These are phyloP conservation scores for Lasiosphaeriaceae sp. DNA, from an alignment of 495 filamentous ascomycete genomes.

Conservation along the genomic window DNA sequence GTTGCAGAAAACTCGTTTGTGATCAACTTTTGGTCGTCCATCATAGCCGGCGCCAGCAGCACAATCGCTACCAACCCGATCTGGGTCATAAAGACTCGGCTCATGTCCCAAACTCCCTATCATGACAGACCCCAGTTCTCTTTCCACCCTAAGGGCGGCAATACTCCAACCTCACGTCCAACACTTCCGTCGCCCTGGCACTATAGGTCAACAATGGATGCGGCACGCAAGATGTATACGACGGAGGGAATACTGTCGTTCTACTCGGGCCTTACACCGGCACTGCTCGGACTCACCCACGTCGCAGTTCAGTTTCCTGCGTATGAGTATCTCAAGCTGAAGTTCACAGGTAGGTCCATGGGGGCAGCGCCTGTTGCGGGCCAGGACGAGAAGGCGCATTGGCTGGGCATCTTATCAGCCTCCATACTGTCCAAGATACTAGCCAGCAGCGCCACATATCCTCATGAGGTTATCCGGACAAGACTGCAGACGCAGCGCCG, in stretches of 20 bases:
- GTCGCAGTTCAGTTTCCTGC: constrained; percentile 97
- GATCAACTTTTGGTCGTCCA: constrained; percentile 67
- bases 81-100: constrained; percentile 97
- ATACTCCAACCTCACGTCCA: constrained; percentile 46
- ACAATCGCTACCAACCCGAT: constrained; percentile 98
- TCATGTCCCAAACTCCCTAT: constrained; percentile 78
- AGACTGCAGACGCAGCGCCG: constrained; percentile 83
- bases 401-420: constrained; percentile 72
- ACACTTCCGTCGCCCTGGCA: constrained; percentile 71
- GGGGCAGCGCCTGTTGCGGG: constrained; percentile 53
- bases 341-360: constrained; percentile 83
- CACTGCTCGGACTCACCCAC: constrained; percentile 86
- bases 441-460: constrained; percentile 93
- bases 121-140: constrained; percentile 35
- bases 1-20: constrained; percentile 37
- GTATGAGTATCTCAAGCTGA: constrained; percentile 89
- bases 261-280: constrained; percentile 92
- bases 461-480: constrained; percentile 92
- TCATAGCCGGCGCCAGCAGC: constrained; percentile 85
- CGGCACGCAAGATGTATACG: constrained; percentile 90
- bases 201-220: constrained; percentile 82
- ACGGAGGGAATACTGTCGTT: constrained; percentile 85
- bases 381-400: constrained; percentile 36
- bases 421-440: constrained; percentile 95
- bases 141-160: constrained; percentile 38